Base-by-base conservation (phyloP, 306 rosid species). In the Potentilla sterilis region DNA sequence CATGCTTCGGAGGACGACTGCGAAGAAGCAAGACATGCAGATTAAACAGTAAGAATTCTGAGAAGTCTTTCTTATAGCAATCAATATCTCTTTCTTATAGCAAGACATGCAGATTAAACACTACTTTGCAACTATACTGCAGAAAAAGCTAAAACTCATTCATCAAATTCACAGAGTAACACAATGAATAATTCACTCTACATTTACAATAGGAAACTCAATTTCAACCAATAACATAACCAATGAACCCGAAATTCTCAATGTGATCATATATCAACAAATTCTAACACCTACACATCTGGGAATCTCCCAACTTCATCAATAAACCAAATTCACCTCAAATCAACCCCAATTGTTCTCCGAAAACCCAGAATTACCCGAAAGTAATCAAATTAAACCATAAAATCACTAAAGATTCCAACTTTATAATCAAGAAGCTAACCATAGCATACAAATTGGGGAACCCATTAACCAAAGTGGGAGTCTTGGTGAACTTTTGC, bases 361-460 rank as follows among this genome's bases (percentile, higher is more conserved):
- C 63, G 3, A n/a, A n/a, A n/a, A n/a, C n/a, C n/a, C n/a, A n/a
- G n/a, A n/a, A n/a, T n/a, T n/a, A n/a, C n/a, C n/a, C n/a, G n/a
- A 70, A 51, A 51, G 5, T 22, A 51, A 52, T 52, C 28, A 52
- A 52, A 19, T 19, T n/a, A n/a, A n/a, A n/a, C n/a, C n/a, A n/a
- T n/a, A n/a, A n/a, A n/a, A 57, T 43, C 10, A 16, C 16, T 22
- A 47, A 63, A 8, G 22, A 3, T 12, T 12, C 11, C 4, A 57
- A 37, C 43, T 59, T 58, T 32, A 0, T 21, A 28, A 75, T 35
- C 11, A 59, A 73, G 74, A 42, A 70, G 2, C 21, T 9, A 52
- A 95, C 99, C 99, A 96, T 89, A 2, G 99, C 99, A 74, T 84
- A 92, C 57, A 96, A 98, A 86, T 96, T 95, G 81, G 88, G 47